Conservation (phyloP, 2,329 filamentous ascomycete species). For the Stenocarpella maydis region DNA sequence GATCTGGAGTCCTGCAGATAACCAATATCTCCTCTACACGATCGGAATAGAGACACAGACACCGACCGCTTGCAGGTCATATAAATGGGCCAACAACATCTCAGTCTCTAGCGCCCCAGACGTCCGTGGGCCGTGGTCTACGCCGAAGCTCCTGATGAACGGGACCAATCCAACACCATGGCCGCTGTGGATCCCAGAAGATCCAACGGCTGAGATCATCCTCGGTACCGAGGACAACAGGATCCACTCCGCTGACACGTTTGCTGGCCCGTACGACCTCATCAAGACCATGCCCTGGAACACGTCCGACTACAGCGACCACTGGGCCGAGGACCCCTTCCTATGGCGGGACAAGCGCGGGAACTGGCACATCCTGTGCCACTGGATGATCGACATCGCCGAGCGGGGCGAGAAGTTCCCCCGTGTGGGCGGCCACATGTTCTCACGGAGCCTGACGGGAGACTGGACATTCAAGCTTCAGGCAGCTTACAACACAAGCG, state of each 20-base stretch:
- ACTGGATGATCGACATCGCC: conserved; percentile 28
- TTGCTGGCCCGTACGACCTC: conserved; percentile 19
- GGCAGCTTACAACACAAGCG: conserved; percentile 14
- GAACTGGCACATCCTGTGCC: conserved; percentile 42
- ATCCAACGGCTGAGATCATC: neutral
- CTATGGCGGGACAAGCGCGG: conserved; percentile 43
- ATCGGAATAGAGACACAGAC: conserved; percentile 12
- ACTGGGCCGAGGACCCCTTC: conserved; percentile 43
- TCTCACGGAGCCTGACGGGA: neutral
- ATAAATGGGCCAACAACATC: conserved; percentile 41
- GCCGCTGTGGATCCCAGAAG: neutral
- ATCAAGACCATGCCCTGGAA: conserved; percentile 39
- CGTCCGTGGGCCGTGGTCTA: conserved; percentile 37
- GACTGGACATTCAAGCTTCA: conserved; percentile 25
- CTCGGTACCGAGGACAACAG: conserved; percentile 21
- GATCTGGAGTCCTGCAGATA: conserved; percentile 4
- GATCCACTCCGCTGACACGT: neutral
- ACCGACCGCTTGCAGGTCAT: conserved; percentile 37
- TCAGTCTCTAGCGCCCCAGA: conserved; percentile 39
- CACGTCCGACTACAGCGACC: conserved; percentile 40
- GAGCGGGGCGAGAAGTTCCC: conserved; percentile 22
- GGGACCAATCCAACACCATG: conserved; percentile 27
- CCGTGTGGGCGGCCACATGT: conserved; percentile 15
- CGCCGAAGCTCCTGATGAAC: conserved; percentile 36
- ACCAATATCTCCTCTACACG: conserved; percentile 15